Percentiles rank a stretch among this genome's conserved stretches.
These are phyloP conservation scores for Amanita phalloides DNA, from an alignment of 768 basidiomycete genomes.

Conservation along the genomic window DNA sequence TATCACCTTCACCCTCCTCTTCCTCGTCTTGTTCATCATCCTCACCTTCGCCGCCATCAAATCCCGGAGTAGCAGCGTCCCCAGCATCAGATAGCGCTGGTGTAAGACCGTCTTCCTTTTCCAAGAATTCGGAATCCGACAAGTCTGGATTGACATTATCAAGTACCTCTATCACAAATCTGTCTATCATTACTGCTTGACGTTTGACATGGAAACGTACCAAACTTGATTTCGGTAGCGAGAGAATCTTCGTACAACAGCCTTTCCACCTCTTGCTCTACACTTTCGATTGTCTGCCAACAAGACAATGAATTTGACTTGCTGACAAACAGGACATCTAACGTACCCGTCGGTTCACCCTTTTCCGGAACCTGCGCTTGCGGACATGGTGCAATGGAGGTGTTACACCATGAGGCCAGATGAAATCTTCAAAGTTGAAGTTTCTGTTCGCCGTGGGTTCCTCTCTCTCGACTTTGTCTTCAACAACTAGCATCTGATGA, in stretches of 20 bases:
- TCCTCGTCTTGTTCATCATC: slow-evolving; percentile 53
- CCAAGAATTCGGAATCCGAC: slow-evolving; percentile 82
- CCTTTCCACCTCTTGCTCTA: slow-evolving; percentile 88
- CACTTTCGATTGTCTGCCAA: slow-evolving; percentile 80
- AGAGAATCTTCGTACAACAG: slow-evolving; percentile 71
- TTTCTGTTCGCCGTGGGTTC: slow-evolving; percentile 52
- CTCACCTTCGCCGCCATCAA: slow-evolving; percentile 41
- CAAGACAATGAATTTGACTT: neutral
- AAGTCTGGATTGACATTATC: slow-evolving; percentile 89
- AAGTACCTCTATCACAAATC: slow-evolving; percentile 49
- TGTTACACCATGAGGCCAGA: slow-evolving; percentile 94
- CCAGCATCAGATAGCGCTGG: slow-evolving; percentile 61
- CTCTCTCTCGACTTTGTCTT: slow-evolving; percentile 61
- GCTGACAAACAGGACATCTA: neutral
- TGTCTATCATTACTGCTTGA: neutral
- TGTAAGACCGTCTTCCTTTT: slow-evolving; percentile 56
- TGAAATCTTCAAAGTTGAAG: slow-evolving; percentile 91
- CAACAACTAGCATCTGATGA: slow-evolving; percentile 83
- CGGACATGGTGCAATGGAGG: slow-evolving; percentile 86
- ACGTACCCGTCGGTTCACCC: slow-evolving; percentile 71
- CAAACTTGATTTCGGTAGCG: slow-evolving; percentile 69
- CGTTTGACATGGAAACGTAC: slow-evolving; percentile 23
- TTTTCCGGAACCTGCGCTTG: slow-evolving; percentile 87
- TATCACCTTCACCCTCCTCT: slow-evolving; percentile 62
- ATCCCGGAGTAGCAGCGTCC: slow-evolving; percentile 51